These are phyloP conservation scores for Amanita polypyramis DNA, from an alignment of 768 basidiomycete genomes.

Conservation along the genomic window DNA sequence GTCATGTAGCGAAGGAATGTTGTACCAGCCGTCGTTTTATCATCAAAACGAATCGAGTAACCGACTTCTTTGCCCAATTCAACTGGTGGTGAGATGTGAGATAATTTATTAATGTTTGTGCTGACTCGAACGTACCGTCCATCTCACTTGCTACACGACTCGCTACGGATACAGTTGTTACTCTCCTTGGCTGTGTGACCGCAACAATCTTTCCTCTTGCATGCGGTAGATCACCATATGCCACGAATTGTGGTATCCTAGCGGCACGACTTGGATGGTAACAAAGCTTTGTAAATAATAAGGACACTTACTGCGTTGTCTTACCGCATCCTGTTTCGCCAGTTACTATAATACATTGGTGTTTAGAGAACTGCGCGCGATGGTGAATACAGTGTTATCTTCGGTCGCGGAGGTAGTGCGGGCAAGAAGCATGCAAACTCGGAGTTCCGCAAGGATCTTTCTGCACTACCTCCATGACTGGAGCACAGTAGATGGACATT, in stretches of 20 bases:
- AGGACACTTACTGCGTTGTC: conserved; percentile 66
- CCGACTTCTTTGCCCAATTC: conserved; percentile 77
- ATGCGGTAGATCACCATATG: not conserved
- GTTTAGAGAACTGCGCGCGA: conserved; percentile 39
- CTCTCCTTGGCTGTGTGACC: not conserved
- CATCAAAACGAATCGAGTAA: conserved; percentile 58
- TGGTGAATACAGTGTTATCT: conserved; percentile 8
- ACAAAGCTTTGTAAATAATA: not conserved
- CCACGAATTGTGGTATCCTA: conserved; percentile 1
- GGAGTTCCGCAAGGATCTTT: not conserved
- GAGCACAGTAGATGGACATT: not conserved
- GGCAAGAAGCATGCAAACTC: not conserved
- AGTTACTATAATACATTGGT: conserved; percentile 78
- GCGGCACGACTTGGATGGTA: not conserved
- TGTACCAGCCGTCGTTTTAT: conserved; percentile 68
- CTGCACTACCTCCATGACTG: not conserved
- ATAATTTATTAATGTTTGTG: not conserved
- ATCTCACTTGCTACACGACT: conserved; percentile 25
- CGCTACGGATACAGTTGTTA: not conserved
- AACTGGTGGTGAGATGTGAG: conserved; percentile 30
- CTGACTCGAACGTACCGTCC: conserved; percentile 53
- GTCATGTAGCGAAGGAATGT: conserved; percentile 96
- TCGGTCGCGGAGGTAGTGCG: conserved; percentile 13
- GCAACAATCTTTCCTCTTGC: not conserved
- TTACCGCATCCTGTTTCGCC: conserved; percentile 90